Conservation (phyloP, 2,329 filamentous ascomycete species). For the Penicillium nordicum region DNA sequence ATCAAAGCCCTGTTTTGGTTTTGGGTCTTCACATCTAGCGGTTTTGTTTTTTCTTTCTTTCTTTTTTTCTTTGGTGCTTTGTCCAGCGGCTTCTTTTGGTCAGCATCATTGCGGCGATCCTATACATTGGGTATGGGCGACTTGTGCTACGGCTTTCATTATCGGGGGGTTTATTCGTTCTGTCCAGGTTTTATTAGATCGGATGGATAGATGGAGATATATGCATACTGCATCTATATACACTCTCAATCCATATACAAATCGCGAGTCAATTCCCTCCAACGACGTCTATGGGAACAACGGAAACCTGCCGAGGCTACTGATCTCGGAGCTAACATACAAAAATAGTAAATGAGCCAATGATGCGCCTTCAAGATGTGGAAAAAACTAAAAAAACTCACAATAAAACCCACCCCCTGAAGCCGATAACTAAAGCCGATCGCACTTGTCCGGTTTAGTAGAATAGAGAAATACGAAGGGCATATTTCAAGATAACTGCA, state of each 20-base stretch:
- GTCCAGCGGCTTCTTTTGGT: constrained; percentile 1
- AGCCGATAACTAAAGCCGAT: too few relatives aligned
- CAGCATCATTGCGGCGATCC: constrained; percentile 9
- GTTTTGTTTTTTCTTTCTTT: constrained; percentile 5
- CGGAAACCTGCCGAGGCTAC: neutral
- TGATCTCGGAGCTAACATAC: neutral
- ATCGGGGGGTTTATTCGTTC: neutral
- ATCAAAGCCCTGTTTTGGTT: constrained; percentile 1
- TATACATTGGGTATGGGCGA: neutral
- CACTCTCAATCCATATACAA: neutral
- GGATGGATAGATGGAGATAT: neutral
- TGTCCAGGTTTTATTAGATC: neutral
- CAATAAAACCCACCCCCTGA: too few relatives aligned
- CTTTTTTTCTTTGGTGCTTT: constrained; percentile 5
- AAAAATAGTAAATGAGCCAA: neutral
- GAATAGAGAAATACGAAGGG: neutral
- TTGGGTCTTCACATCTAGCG: constrained; percentile 15
- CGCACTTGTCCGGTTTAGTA: neutral
- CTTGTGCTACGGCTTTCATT: neutral
- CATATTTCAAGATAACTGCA: neutral
- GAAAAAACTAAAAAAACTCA: neutral
- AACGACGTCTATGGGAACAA: too few relatives aligned
- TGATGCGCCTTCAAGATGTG: neutral
- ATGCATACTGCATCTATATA: neutral
- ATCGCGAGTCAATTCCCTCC: neutral